Evolutionary conservation across 192 early-diverging fungal genomes (phyloP).

Genomic region (Nowakowskiella sp.): DNA sequence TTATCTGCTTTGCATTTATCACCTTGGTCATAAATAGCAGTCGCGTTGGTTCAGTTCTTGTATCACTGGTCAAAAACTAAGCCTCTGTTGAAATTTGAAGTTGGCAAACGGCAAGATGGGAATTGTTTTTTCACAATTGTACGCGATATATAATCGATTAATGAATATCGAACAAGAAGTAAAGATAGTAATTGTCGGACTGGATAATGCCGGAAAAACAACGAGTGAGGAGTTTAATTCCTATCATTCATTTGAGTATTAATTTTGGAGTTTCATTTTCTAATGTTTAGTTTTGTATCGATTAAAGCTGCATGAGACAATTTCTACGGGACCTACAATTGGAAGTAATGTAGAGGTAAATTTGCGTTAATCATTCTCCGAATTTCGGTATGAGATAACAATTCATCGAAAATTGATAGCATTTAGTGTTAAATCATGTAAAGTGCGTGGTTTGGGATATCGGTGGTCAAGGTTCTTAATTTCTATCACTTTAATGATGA

Average conservation of each 20-base stretch:
- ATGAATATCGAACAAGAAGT: conserved; percentile 54
- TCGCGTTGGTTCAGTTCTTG: too few species aligned
- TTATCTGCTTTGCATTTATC: too few species aligned
- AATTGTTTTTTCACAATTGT: too few species aligned
- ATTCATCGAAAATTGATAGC: background rate
- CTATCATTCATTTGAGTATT: background rate
- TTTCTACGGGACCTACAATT: conserved; percentile 61
- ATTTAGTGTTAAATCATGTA: conserved; percentile 60
- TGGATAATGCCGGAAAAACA: conserved; percentile 68
- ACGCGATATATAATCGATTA: too few species aligned
- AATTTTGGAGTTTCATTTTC: background rate
- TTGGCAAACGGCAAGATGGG: too few species aligned
- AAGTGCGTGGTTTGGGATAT: conserved; percentile 62
- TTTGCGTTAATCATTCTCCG: conserved; percentile 3
- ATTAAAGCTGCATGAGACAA: conserved; percentile 40
- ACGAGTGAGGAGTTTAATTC: conserved; percentile 26
- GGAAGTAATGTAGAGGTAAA: conserved; percentile 58
- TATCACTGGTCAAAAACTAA: too few species aligned
- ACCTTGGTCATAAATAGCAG: too few species aligned
- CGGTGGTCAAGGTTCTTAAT: conserved; percentile 29
- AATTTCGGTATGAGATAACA: background rate
- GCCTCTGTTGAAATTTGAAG: too few species aligned
- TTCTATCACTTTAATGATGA: background rate
- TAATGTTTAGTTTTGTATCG: conserved; percentile 6
- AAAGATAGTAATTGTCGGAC: conserved; percentile 62